Evolutionary conservation across 148 eudicot genomes (phyloP).

Genomic region (Nyssa sinensis): DNA sequence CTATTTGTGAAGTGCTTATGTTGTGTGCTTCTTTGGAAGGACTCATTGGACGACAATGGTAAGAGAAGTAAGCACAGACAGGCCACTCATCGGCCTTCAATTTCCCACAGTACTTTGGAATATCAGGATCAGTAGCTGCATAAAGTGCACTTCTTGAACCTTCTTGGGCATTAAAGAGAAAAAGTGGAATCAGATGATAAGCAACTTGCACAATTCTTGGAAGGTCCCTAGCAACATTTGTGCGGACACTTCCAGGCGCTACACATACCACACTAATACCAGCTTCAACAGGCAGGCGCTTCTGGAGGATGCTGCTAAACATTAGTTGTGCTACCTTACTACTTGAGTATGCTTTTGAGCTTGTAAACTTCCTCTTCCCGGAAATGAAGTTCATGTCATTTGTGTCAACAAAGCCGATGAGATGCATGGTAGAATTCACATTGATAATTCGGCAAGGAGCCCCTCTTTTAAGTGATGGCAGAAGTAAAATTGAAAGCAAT

Average conservation of each 20-base stretch:
- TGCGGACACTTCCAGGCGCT: conserved; percentile 27
- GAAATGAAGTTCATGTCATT: conserved; percentile 28
- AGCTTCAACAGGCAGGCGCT: conserved; percentile 9
- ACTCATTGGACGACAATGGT: conserved; percentile 15
- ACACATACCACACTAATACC: conserved; percentile 25
- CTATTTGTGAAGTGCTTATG: conserved; percentile 12
- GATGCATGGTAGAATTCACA: conserved; percentile 31
- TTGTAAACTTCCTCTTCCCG: conserved; percentile 19
- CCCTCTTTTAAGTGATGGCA: conserved; percentile 35
- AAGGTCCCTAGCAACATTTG: conserved; percentile 32
- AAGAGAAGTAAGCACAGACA: conserved; percentile 22
- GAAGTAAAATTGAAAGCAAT: conserved; percentile 32
- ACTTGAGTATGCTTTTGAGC: conserved; percentile 29
- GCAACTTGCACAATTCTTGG: conserved; percentile 23
- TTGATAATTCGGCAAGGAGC: conserved; percentile 38
- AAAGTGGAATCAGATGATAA: conserved; percentile 14
- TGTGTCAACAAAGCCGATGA: conserved; percentile 24
- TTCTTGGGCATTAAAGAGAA: conserved; percentile 24
- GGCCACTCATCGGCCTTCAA: conserved; percentile 25
- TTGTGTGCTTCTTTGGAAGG: conserved; percentile 28
- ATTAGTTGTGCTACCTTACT: conserved; percentile 38
- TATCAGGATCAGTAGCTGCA: conserved; percentile 29
- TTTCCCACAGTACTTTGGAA: conserved; percentile 17
- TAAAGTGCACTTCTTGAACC: conserved; percentile 30
- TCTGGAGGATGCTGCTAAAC: conserved; percentile 31